phyloP scores from a whole-genome alignment of 2,329 filamentous ascomycete genomes.

The Fusarium lyarnte region DNA sequence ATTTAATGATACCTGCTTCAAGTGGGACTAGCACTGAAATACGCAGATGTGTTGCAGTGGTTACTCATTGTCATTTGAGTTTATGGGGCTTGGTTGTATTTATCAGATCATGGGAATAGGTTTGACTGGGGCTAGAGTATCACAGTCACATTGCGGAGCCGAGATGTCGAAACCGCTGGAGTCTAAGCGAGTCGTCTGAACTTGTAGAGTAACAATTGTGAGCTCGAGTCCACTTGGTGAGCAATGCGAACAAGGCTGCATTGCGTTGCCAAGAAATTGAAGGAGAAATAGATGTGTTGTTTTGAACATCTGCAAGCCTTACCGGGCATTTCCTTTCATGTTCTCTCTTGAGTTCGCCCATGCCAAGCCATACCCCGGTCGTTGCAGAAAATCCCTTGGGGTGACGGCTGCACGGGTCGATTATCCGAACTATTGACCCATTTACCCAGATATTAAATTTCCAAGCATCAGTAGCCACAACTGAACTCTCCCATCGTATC shows the following conservation, averaged over 20 bases:
- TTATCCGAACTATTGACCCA: neutral
- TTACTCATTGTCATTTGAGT: neutral
- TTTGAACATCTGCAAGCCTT: neutral
- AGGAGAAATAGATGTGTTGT: too few relatives aligned
- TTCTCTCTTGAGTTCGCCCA: neutral
- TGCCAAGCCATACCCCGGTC: neutral
- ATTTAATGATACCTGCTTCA: neutral
- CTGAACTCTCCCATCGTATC: neutral
- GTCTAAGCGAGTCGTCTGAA: neutral
- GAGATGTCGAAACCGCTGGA: neutral
- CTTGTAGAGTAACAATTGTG: neutral
- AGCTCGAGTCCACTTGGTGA: neutral
- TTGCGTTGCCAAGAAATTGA: neutral
- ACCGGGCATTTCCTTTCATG: too few relatives aligned
- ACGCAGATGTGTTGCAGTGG: neutral
- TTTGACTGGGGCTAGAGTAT: rapidly evolving
- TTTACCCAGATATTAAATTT: neutral
- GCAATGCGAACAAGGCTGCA: neutral
- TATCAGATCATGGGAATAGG: neutral
- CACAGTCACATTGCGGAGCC: neutral
- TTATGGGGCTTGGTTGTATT: neutral
- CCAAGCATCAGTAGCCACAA: neutral
- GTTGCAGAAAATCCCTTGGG: neutral
- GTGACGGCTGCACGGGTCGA: neutral
- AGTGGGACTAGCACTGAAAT: too few relatives aligned